Base-by-base conservation (phyloP, 2,329 filamentous ascomycete species). In the Sporothrix euskadiensis region DNA sequence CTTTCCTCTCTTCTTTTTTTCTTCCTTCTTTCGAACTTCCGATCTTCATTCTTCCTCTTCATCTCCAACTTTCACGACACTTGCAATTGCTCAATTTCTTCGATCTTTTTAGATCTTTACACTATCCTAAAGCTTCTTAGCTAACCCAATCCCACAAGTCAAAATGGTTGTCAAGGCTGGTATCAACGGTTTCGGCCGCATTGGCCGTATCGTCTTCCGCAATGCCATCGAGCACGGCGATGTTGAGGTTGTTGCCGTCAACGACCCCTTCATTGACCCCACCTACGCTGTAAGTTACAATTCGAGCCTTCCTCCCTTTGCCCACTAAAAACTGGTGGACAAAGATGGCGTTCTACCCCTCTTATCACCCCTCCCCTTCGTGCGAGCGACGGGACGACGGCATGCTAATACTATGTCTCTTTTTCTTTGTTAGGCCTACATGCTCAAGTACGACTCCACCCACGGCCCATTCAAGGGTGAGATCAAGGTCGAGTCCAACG, bases 171-270 rank as follows among this genome's bases (percentile, higher is more conserved):
- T 87, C 83, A 89, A 97, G 90, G 93, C 97, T 83, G 94, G 94
- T 85, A 98, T 97, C 92, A 98, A 98, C 92, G 95, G 96, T 85
- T 99, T 99, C 89, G 96, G 96, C 88, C 94, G 96, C 86, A 99
- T 99, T 86, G 96, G 96, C 82, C 93, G 96, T 85, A 98, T 99
- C 85, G 91, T 98, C 88, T 96, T 98, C 92, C 94, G 95, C 88
- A 98, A 98, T 88, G 93, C 95, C 81, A 84, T 97, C 83, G 92
- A 97, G 90, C 92, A 95, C 87, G 85, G 88, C 81, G 92, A 97
- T 75, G 92, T 98, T 83, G 89, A 97, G 81, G 88, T 99, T 81
- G 94, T 98, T 81, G 95, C 96, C 80, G 94, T 98, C 87, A 98
- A 99, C 89, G 96, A 98, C 85, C 96, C 96, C 80, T 98, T 99